Evolutionary conservation across 805 yeast species (phyloP), one percentile per base, ranked within the genome.

Genomic region (Kazachstania viticola): DNA sequence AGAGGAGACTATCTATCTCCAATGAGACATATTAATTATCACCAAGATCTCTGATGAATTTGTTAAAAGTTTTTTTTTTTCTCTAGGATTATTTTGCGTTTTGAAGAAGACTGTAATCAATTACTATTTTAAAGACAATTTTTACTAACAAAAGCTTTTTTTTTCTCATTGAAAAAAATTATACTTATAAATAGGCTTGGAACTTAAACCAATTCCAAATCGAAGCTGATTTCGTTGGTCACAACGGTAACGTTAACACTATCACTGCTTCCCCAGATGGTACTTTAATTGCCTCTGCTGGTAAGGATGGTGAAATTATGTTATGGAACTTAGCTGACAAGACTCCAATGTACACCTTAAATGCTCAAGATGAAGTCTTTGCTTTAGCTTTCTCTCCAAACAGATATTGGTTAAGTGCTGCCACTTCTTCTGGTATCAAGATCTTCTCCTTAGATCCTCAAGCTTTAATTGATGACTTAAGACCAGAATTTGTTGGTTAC

Each of bases 401-500:
- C 94, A 87, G 98, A 80, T 91, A 83, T 93, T 91, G 98, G 98
- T 81, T 91, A 67, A 88, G 94, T 65, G 98, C 97, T 71, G 97
- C 98, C 62, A 91, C 99, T 57, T 71, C 95, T 49, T 71, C 95
- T 51, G 91, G 95, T 61, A 84, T 91, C 75, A 88, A 87, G 82
- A 79, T 91, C 76, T 91, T 77, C 83, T 83, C 87, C 79, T 79
- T 91, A 67, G 91, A 85, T 73, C 87, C 81, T 71, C 79, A 93
- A 71, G 71, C 71, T 56, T 73, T 87, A 65, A 81, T 85, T 69
- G 97, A 87, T 62, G 95, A 87, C 74, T 81, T 91, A 70, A 87
- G 82, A 72, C 96, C 97, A 64, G 97, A 91, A 73, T 83, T 84
- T 62, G 82, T 91, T 59, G 73, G 79, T 59, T 79, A 83, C 57